Conservation (phyloP, 169 alveolate genomes). For the Ichthyophthirius multifiliis region DNA sequence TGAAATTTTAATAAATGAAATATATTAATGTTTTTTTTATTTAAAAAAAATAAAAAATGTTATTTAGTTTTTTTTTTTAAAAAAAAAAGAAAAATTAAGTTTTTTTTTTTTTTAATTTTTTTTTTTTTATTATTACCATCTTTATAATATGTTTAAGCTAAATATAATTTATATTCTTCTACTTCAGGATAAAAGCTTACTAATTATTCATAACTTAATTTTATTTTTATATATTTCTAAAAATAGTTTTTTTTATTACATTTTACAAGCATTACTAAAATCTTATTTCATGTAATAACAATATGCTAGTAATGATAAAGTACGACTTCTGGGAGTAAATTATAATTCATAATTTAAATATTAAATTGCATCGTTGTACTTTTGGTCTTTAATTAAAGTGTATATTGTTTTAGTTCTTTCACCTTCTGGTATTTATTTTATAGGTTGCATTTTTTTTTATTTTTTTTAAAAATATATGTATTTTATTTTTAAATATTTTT, state of each 20-base stretch:
- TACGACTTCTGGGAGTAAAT: slow-evolving; percentile 78
- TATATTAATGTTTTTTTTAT: too few species aligned
- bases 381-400: slow-evolving; percentile 72
- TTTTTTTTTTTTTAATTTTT: background rate
- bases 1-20: too few species aligned
- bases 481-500: too few species aligned
- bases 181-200: slow-evolving; percentile 77
- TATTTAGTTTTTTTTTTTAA: too few species aligned
- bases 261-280: slow-evolving; percentile 46
- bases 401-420: slow-evolving; percentile 81
- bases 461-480: background rate
- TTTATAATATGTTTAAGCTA: slow-evolving; percentile 77
- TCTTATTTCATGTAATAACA: slow-evolving; percentile 68
- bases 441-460: slow-evolving; percentile 33
- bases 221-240: slow-evolving; percentile 38
- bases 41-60: too few species aligned
- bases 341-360: slow-evolving; percentile 72
- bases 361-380: slow-evolving; percentile 70
- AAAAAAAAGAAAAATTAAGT: too few species aligned
- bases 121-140: slow-evolving; percentile 43
- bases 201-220: slow-evolving; percentile 68
- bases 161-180: slow-evolving; percentile 75
- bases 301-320: slow-evolving; percentile 82
- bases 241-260: slow-evolving; percentile 6
- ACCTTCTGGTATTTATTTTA: slow-evolving; percentile 77